Evolutionary conservation across 805 yeast genomes (phyloP).

Genomic region (Spathaspora girioi): DNA sequence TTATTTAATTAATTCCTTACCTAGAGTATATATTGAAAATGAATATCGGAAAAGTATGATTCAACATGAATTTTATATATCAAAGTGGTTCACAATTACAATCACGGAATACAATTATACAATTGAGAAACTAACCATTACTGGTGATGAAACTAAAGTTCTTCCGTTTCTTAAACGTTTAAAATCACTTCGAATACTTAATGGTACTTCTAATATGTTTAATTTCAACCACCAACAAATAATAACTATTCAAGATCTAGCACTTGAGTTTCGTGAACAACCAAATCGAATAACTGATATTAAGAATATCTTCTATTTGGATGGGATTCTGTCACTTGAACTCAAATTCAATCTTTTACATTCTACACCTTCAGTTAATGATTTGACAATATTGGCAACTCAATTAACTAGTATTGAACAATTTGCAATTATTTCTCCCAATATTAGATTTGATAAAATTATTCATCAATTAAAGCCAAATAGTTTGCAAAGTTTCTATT

Average conservation of each 20-base stretch:
- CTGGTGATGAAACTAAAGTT: not conserved
- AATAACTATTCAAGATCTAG: not conserved
- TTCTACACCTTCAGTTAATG: not conserved
- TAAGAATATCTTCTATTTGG: not conserved
- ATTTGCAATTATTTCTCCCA: constrained; percentile 4
- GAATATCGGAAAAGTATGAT: not conserved
- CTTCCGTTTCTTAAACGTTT: not conserved
- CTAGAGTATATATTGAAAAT: not conserved
- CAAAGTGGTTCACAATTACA: not conserved
- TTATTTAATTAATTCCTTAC: not conserved
- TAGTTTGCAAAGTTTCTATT: constrained; percentile 1
- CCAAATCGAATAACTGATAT: not conserved
- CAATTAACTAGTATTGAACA: not conserved
- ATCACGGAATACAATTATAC: not conserved
- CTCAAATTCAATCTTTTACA: not conserved
- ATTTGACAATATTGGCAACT: not conserved
- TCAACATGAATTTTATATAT: not conserved
- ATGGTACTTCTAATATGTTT: not conserved
- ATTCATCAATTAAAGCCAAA: not conserved
- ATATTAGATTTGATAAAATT: constrained; percentile 6
- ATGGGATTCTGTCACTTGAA: not conserved
- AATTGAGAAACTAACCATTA: not conserved
- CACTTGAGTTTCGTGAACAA: constrained; percentile 1
- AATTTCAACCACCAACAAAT: not conserved
- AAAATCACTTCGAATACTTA: not conserved